Evolutionary conservation across 352 stramenopile species (phyloP), one percentile per base, ranked within the genome.

Genomic region (Phytophthora litchii): DNA sequence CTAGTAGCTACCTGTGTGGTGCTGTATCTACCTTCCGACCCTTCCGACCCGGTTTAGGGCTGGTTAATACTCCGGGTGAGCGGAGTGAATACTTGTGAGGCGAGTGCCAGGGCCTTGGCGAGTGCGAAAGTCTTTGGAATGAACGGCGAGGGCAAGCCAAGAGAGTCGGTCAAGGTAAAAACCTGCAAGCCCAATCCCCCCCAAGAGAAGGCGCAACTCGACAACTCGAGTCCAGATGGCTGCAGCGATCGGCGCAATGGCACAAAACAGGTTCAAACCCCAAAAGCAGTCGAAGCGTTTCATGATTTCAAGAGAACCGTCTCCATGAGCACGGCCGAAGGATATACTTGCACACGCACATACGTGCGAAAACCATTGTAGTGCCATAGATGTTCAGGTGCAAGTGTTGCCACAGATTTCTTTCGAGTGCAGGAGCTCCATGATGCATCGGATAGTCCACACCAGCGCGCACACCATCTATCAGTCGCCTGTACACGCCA

Each of bases 101-200:
- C 25, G 31, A 34, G 32, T 71, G 54, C 29, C 20, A 21, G 16
- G 17, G 49, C 29, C 38, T 70, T 45, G 37, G 23, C 16, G 43
- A 68, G 45, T 50, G 45, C 51, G 58, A 46, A 72, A 68, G 64
- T 64, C 51, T 19, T 53, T 31, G 44, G 38, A 72, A 61, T 65
- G 52, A 58, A 64, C 53, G 41, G 47, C 40, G 41, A 23, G 37
- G 42, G 43, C 21, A 31, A 34, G 16, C 23, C 45, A 29, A 72
- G 51, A 72, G 58, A 72, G 64, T 68, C 58, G 51, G 64, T 65
- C 37, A 50, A 5, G 38, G 64, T 69, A 73, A 70, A 72, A 59
- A 43, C 57, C 55, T 50, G 38, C 17, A 10, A 29, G 19, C 50
- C 57, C 50, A 17, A 48, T 49, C 40, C 52, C 56, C 32, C 27